Base-by-base conservation (phyloP, 306 rosid species). In the Dryas octopetala region DNA sequence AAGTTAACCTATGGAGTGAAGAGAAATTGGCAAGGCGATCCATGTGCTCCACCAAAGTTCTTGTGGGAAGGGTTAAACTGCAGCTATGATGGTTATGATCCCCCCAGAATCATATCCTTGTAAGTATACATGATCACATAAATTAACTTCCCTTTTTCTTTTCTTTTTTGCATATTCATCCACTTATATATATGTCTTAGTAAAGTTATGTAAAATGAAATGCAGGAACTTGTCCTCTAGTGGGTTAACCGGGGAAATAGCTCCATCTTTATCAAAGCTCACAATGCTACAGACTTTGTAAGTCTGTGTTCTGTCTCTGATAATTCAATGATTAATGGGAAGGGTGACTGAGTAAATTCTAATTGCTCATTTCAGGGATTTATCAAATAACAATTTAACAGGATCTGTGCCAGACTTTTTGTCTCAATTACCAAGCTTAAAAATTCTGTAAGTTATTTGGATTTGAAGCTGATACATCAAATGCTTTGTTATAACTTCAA, bases 21-120 rank as follows among this genome's bases (percentile, higher is more conserved):
- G 73, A 76, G 64, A 71, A 45, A 51, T 15, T 86, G 85, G 82
- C 81, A 85, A 83, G 83, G 88, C 19, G 86, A 83, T 79, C 86
- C 77, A 53, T 83, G 84, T 64, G 69, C 69, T 46, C 88, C 83
- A 0, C 23, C 9, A n/a, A 38, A 5, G 9, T 61, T 44, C 74
- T 45, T 66, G 3, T 77, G 88, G 89, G 78, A 76, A 38, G 82
- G 84, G 38, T 76, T 85, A 32, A 71, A 69, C 43, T 84, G 93
- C 58, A 84, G 84, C 59, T 45, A 51, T 59, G 57, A 63, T 67
- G 79, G 51, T 53, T 70, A 58, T 74, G 73, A 66, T n/a, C 2
- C 79, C 44, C 84, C 88, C 17, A 82, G 90, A 86, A 73, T 90
- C 76, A 83, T 10, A 70, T 69, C 80, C 13, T 40, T 80, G 77